These are phyloP conservation scores for Curvularia verruculosa DNA, from an alignment of 2,329 filamentous ascomycete genomes.

Conservation along the genomic window DNA sequence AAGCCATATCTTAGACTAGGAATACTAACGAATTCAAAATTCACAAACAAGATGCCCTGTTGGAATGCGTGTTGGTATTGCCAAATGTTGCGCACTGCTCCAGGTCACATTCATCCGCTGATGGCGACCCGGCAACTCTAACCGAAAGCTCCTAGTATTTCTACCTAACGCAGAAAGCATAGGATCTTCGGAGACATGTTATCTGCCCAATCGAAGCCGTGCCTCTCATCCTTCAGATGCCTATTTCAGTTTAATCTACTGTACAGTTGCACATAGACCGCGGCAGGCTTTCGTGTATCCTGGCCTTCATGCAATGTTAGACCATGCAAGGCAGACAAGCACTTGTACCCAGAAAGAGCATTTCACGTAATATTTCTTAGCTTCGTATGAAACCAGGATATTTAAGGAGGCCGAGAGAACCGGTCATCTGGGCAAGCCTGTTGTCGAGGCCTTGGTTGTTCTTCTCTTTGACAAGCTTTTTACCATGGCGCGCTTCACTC, in stretches of 20 bases:
- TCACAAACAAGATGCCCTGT: not conserved
- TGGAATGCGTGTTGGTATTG: not conserved
- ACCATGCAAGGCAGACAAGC: not conserved
- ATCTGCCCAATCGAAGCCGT: constrained; percentile 20
- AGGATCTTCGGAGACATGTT: constrained; percentile 16
- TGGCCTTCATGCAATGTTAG: not conserved
- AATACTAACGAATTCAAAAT: too few species aligned
- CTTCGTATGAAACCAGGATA: constrained; percentile 1
- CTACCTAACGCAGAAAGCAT: constrained; percentile 14
- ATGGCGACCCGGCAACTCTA: constrained; percentile 10
- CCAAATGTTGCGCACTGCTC: not conserved
- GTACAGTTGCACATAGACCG: constrained; percentile 8
- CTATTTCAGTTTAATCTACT: constrained; percentile 18
- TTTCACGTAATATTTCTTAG: not conserved
- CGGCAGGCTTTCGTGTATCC: constrained; percentile 2
- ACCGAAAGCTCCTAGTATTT: constrained; percentile 7
- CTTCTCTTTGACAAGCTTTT: constrained; percentile 18
- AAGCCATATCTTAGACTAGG: not conserved
- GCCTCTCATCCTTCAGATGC: constrained; percentile 16
- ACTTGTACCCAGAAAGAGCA: not conserved
- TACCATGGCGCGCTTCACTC: constrained; percentile 33
- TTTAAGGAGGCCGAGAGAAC: constrained; percentile 13
- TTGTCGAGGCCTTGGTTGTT: constrained; percentile 8
- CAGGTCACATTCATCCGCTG: not conserved
- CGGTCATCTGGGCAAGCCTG: constrained; percentile 5